These are phyloP conservation scores for Bombardia bombarda DNA, from an alignment of 495 filamentous ascomycete species.

Conservation along the genomic window DNA sequence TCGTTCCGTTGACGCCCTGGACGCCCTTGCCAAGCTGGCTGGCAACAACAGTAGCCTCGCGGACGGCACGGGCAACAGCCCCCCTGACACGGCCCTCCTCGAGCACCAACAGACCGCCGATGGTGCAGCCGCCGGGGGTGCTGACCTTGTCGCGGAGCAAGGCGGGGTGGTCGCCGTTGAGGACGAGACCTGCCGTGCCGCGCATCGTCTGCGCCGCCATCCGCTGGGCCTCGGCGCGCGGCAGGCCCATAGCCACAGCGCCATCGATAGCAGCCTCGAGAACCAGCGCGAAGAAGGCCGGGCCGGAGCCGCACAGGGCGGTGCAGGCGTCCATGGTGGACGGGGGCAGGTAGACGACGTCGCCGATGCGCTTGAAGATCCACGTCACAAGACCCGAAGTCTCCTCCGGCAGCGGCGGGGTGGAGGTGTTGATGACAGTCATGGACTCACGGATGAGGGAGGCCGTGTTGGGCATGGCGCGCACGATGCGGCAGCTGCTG, in stretches of 20 bases:
- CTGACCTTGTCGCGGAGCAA: conserved; percentile 68
- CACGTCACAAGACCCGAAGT: conserved; percentile 55
- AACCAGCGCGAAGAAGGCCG: conserved; percentile 72
- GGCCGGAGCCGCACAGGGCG: conserved; percentile 68
- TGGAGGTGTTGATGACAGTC: conserved; percentile 64
- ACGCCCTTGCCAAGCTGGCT: conserved; percentile 57
- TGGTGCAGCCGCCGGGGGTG: conserved; percentile 76
- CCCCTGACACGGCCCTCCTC: conserved; percentile 70
- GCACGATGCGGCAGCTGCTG: conserved; percentile 50
- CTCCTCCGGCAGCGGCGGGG: conserved; percentile 45
- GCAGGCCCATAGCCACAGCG: conserved; percentile 73
- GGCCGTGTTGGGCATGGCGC: conserved; percentile 75
- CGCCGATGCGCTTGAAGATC: conserved; percentile 68
- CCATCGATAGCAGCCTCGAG: conserved; percentile 72
- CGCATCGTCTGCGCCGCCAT: conserved; percentile 77
- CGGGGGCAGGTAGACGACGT: conserved; percentile 56
- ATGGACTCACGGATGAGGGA: conserved; percentile 66
- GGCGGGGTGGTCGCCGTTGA: conserved; percentile 69
- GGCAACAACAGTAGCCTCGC: conserved; percentile 70
- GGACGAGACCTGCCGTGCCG: conserved; percentile 63
- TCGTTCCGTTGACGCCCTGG: conserved; percentile 36
- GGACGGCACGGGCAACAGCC: conserved; percentile 61
- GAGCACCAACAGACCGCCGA: conserved; percentile 64
- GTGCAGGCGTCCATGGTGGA: conserved; percentile 66
- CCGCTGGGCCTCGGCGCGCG: conserved; percentile 62